Evolutionary conservation across 352 stramenopile species (phyloP), one percentile per base, ranked within the genome.

Genomic region (Globisporangium sylvaticum): DNA sequence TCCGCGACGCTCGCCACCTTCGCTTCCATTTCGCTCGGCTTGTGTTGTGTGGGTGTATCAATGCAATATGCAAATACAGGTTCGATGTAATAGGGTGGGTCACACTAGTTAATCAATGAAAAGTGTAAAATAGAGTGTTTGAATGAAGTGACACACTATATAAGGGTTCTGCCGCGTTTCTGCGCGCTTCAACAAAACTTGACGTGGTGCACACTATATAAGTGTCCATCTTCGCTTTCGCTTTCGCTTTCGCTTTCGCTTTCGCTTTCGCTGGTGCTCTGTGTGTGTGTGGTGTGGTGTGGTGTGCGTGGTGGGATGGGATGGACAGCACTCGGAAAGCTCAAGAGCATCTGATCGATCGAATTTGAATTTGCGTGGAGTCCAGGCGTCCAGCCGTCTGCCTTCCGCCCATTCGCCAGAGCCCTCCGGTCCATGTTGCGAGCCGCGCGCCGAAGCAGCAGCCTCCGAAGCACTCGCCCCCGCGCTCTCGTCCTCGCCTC

Each of bases 1-100:
- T 89, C 80, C 57, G 78, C 77, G 25, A 92, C 74, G 57, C 77
- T 22, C 25, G 71, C 78, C 1, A 69, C 77, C 29, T 74, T 72
- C 7, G 70, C 20, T 29, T 77, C 67, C 68, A 77, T 77, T 15
- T 53, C 24, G n/a, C 15, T 62, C 5, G 46, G 7, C 37, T 44
- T 44, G n/a, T n/a, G n/a, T n/a, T n/a, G n/a, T n/a, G n/a, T n/a
- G n/a, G n/a, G n/a, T n/a, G n/a, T n/a, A n/a, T n/a, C n/a, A n/a
- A n/a, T n/a, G n/a, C n/a, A n/a, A n/a, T n/a, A n/a, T n/a, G n/a
- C n/a, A n/a, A n/a, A n/a, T n/a, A n/a, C n/a, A n/a, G n/a, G n/a
- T n/a, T n/a, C n/a, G 27, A 1, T 29, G 3, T 39, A 57, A 29
- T 64, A 64, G 58, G 18, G 58, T 64, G 58, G 58, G 12, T 4